A percentile compares a stretch with the other conserved stretches of the same genome.
These are phyloP conservation scores for Gymnopilus dilepis DNA, from an alignment of 768 basidiomycete genomes.

Conservation along the genomic window DNA sequence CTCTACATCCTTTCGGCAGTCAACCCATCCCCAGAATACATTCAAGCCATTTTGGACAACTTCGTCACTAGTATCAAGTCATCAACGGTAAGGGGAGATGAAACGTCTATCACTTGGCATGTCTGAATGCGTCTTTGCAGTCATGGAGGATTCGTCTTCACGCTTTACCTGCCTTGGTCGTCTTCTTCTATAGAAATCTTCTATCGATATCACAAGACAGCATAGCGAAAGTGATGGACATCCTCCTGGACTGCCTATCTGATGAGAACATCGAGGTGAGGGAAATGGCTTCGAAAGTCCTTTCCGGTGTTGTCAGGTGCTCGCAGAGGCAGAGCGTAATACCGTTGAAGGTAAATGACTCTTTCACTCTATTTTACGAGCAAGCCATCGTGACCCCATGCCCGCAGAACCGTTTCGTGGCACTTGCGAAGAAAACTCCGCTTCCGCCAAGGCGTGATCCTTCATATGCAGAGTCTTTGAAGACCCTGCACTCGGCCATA, in stretches of 20 bases:
- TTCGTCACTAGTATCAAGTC: slow-evolving; percentile 77
- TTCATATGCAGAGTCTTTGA: slow-evolving; percentile 72
- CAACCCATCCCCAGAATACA: slow-evolving; percentile 70
- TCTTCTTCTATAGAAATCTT: slow-evolving; percentile 92
- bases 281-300: slow-evolving; percentile 85
- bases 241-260: slow-evolving; percentile 79
- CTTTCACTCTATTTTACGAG: slow-evolving; percentile 17
- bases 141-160: slow-evolving; percentile 92
- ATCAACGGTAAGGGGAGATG: slow-evolving; percentile 59
- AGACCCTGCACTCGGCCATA: slow-evolving; percentile 84
- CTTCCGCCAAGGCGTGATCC: slow-evolving; percentile 75
- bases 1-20: slow-evolving; percentile 84
- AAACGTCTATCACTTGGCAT: slow-evolving; percentile 2
- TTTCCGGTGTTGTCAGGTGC: slow-evolving; percentile 87
- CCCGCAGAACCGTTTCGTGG: slow-evolving; percentile 78
- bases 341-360: slow-evolving; percentile 71
- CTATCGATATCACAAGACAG: slow-evolving; percentile 72
- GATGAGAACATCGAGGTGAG: slow-evolving; percentile 95
- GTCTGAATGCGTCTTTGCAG: slow-evolving; percentile 41
- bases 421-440: slow-evolving; percentile 60
- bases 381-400: neutral
- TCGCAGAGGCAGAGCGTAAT: slow-evolving; percentile 89
- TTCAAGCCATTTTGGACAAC: slow-evolving; percentile 61
- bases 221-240: slow-evolving; percentile 78
- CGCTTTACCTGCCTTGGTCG: slow-evolving; percentile 84